phyloP scores from a whole-genome alignment of 768 basidiomycete species.

The Lactarius hengduanensis region DNA sequence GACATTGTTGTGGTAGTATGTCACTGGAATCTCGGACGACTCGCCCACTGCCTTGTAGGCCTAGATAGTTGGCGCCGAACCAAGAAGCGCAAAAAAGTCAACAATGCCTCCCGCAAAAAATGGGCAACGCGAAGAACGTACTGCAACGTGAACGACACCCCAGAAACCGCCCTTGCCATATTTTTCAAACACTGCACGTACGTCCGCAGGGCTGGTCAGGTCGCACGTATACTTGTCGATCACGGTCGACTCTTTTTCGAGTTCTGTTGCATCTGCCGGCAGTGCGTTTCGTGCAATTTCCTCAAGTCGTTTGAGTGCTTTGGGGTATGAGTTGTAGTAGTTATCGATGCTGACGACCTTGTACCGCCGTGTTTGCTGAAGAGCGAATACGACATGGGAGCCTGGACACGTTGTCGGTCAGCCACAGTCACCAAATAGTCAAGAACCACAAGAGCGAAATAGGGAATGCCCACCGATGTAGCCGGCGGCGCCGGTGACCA shows the following conservation, averaged over 20 bases:
- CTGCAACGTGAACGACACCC: constrained; percentile 95
- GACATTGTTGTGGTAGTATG: constrained; percentile 95
- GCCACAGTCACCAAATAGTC: constrained; percentile 25
- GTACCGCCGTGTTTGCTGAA: constrained; percentile 85
- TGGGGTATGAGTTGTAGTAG: constrained; percentile 84
- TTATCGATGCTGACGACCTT: constrained; percentile 96
- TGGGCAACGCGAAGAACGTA: constrained; percentile 41
- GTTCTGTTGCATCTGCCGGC: constrained; percentile 58
- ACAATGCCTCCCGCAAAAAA: background rate
- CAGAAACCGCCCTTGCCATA: constrained; percentile 91
- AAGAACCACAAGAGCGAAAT: background rate
- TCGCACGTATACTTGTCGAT: constrained; percentile 73
- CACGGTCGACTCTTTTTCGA: constrained; percentile 68
- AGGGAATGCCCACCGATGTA: constrained; percentile 67
- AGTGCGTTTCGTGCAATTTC: constrained; percentile 77
- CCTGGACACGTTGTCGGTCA: constrained; percentile 46
- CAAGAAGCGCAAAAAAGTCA: background rate
- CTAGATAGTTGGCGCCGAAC: constrained; percentile 39
- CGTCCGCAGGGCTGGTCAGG: constrained; percentile 66
- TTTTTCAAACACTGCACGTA: constrained; percentile 75
- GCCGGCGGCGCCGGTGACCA: constrained; percentile 81
- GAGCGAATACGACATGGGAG: constrained; percentile 86
- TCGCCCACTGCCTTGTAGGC: constrained; percentile 99
- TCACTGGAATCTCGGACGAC: constrained; percentile 87
- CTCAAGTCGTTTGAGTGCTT: constrained; percentile 70